These are phyloP conservation scores for Meira miltonrushii DNA, from an alignment of 1,284 basidiomycete species.

Conservation along the genomic window DNA sequence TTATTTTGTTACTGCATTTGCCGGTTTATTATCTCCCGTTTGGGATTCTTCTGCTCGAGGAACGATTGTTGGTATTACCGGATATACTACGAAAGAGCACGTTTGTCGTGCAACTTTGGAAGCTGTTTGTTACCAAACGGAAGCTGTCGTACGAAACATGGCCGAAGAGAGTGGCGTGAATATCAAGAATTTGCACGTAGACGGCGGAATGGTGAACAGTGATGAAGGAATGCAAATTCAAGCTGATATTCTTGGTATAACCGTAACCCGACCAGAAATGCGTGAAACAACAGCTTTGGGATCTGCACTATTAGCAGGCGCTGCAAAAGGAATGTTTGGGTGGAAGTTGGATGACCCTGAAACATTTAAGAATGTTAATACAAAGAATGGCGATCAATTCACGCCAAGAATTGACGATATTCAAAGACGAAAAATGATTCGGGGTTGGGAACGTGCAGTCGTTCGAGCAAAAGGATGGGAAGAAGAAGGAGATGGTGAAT, in stretches of 20 bases:
- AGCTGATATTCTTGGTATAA: conserved; percentile 87
- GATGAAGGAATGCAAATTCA: conserved; percentile 82
- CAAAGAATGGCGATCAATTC: conserved; percentile 72
- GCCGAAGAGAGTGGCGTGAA: conserved; percentile 69
- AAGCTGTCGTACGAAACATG: conserved; percentile 91
- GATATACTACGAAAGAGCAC: conserved; percentile 87
- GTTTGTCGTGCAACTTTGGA: conserved; percentile 82
- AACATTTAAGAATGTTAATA: conserved; percentile 83
- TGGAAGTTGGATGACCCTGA: conserved; percentile 84
- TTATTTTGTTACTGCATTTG: conserved; percentile 95
- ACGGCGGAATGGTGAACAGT: conserved; percentile 60
- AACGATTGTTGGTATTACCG: conserved; percentile 71
- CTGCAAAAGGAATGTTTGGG: conserved; percentile 82
- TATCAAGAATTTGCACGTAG: conserved; percentile 79
- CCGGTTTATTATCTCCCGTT: conserved; percentile 76
- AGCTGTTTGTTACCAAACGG: conserved; percentile 73
- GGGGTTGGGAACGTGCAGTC: conserved; percentile 44
- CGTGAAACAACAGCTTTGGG: conserved; percentile 94
- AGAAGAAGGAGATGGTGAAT: conserved; percentile 12
- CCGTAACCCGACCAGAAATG: conserved; percentile 88
- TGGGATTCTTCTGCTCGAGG: conserved; percentile 85
- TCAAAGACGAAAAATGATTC: conserved; percentile 48
- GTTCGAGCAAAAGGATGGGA: conserved; percentile 41
- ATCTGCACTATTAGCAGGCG: conserved; percentile 89
- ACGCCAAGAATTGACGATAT: conserved; percentile 60